Evolutionary conservation across 495 filamentous ascomycete species (phyloP).

Genomic region (Penicillium waksmanii): DNA sequence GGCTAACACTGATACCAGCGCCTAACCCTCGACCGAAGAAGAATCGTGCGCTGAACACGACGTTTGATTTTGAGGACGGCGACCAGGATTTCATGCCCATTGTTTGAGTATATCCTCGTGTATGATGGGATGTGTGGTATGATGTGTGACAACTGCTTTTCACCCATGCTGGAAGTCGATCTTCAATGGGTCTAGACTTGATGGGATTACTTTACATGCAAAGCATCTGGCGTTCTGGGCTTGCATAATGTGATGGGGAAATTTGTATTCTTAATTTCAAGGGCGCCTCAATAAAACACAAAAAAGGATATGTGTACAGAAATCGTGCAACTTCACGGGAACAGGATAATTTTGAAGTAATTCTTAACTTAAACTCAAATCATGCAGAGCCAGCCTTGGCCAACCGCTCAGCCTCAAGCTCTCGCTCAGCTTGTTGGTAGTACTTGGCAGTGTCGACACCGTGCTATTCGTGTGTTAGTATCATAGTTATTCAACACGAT

Average conservation of each 20-base stretch:
- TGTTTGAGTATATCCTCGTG: neutral
- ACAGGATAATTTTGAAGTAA: conserved; percentile 4
- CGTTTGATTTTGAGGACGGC: conserved; percentile 27
- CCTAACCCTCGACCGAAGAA: conserved; percentile 64
- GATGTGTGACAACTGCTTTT: neutral
- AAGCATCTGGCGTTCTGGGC: neutral
- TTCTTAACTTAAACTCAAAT: conserved; percentile 9
- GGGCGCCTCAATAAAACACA: conserved; percentile 31
- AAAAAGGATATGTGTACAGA: conserved; percentile 38
- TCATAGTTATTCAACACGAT: neutral
- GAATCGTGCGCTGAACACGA: conserved; percentile 53
- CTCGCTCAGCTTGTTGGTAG: conserved; percentile 92
- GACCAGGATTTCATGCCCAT: conserved; percentile 5
- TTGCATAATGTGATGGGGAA: neutral
- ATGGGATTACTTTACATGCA: neutral
- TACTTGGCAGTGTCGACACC: conserved; percentile 98
- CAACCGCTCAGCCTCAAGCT: conserved; percentile 77
- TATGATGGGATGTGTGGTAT: neutral
- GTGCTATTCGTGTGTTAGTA: conserved; percentile 58
- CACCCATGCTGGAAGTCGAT: neutral
- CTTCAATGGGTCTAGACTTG: no score
- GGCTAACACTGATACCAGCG: conserved; percentile 41
- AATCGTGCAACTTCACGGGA: conserved; percentile 23
- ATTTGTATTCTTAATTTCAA: conserved; percentile 31
- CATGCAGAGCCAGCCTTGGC: conserved; percentile 35